These are phyloP conservation scores for Ophiosphaerella herpotricha DNA, from an alignment of 2,329 filamentous ascomycete species.

Conservation along the genomic window DNA sequence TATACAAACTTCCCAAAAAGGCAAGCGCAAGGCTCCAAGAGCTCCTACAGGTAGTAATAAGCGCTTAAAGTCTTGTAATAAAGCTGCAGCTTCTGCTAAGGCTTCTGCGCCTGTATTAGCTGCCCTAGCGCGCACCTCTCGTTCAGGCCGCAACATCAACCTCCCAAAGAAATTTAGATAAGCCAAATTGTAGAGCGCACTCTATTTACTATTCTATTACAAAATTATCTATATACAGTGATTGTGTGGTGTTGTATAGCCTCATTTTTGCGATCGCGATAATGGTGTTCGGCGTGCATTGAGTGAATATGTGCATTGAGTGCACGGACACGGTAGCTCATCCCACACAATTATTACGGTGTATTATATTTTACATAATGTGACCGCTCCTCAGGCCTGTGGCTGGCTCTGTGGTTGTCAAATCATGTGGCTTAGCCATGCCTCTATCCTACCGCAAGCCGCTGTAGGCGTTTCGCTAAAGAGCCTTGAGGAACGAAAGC, in stretches of 20 bases:
- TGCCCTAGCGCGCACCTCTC: background rate
- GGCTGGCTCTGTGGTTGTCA: too few relatives aligned
- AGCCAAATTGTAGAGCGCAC: background rate
- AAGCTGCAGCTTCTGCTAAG: background rate
- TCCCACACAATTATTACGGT: too few relatives aligned
- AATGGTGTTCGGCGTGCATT: background rate
- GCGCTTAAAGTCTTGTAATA: background rate
- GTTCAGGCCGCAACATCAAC: background rate
- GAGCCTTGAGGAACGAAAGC: too few relatives aligned
- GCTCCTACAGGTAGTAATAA: background rate
- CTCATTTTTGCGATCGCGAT: background rate
- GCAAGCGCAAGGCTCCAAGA: background rate
- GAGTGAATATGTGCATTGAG: too few relatives aligned
- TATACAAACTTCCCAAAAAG: background rate
- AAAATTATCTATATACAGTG: background rate
- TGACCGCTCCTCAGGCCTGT: too few relatives aligned
- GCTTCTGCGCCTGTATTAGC: background rate
- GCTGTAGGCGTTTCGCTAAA: too few relatives aligned
- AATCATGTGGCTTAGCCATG: too few relatives aligned
- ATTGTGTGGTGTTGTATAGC: background rate
- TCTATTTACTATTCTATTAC: background rate
- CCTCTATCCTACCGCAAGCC: too few relatives aligned
- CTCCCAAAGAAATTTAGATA: background rate
- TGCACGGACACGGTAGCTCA: too few relatives aligned
- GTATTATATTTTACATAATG: too few relatives aligned